Conservation (phyloP, 2,329 filamentous ascomycete species). For the Hymenoscyphus occultus region DNA sequence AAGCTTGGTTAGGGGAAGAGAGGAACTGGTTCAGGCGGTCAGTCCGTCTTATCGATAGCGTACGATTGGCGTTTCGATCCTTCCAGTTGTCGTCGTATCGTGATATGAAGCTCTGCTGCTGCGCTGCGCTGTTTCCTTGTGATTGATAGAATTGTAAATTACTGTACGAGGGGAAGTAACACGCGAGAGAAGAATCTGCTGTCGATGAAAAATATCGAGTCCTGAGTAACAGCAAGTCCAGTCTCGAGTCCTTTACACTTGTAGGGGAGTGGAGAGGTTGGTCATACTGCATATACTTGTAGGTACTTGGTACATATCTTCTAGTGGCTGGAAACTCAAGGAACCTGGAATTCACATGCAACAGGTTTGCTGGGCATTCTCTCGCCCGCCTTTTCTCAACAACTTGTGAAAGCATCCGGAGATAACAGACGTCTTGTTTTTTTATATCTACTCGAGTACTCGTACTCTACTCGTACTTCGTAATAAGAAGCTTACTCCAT, state of each 20-base stretch:
- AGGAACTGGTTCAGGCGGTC: too few relatives aligned
- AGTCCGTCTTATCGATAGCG: too few relatives aligned
- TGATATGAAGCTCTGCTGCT: not conserved
- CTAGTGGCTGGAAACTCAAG: not conserved
- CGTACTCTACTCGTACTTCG: too few relatives aligned
- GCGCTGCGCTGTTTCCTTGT: not conserved
- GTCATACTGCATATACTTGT: not conserved
- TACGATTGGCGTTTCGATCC: not conserved
- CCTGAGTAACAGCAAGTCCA: not conserved
- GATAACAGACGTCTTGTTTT: too few relatives aligned
- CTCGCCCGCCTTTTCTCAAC: too few relatives aligned
- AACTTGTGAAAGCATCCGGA: too few relatives aligned
- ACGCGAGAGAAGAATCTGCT: not conserved
- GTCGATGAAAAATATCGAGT: not conserved
- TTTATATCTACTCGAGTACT: too few relatives aligned
- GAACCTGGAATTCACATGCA: not conserved
- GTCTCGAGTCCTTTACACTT: not conserved
- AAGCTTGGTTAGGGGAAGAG: too few relatives aligned
- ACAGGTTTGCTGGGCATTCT: too few relatives aligned
- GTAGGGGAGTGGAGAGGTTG: not conserved
- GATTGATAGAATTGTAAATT: not conserved
- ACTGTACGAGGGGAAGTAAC: not conserved
- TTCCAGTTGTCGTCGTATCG: not conserved
- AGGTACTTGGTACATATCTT: not conserved
- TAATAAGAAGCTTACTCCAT: too few relatives aligned